Evolutionary conservation across 139 green algal species (phyloP).

Genomic region (Spirogloea muscicola): DNA sequence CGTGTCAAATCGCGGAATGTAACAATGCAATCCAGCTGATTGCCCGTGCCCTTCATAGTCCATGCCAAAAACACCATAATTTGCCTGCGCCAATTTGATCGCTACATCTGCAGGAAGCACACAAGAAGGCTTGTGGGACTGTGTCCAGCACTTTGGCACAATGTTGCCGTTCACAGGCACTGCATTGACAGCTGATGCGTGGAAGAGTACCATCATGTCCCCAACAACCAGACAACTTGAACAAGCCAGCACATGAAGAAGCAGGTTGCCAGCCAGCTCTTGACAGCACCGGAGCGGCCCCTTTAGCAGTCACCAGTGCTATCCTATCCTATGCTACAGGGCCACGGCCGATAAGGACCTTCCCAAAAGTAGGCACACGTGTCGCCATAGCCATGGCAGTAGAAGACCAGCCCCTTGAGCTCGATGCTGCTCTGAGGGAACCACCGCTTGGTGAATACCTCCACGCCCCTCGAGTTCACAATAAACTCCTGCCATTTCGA

Average conservation of each 20-base stretch:
- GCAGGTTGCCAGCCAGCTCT: too few species aligned
- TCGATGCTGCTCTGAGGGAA: slow-evolving; percentile 18
- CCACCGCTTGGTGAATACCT: slow-evolving; percentile 33
- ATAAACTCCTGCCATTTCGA: slow-evolving; percentile 8
- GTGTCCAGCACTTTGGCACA: too few species aligned
- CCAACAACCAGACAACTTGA: too few species aligned
- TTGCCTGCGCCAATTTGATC: slow-evolving; percentile 7
- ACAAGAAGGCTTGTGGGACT: too few species aligned
- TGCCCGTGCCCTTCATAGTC: slow-evolving; percentile 41
- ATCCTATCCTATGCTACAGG: too few species aligned
- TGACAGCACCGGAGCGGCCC: too few species aligned
- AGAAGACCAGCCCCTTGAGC: not conserved
- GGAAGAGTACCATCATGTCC: too few species aligned
- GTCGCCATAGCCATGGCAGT: not conserved
- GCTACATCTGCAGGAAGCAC: slow-evolving; percentile 23
- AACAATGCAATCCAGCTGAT: slow-evolving; percentile 26
- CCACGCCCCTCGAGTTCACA: slow-evolving; percentile 18
- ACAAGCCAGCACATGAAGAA: too few species aligned
- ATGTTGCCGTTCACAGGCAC: too few species aligned
- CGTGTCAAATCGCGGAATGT: slow-evolving; percentile 8
- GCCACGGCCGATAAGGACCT: too few species aligned
- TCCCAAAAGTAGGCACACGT: not conserved
- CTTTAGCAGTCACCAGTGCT: too few species aligned
- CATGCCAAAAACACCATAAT: slow-evolving; percentile 44
- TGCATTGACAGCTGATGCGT: too few species aligned